phyloP scores from a whole-genome alignment of 495 filamentous ascomycete genomes.

The Aspergillus olivimuriae region DNA sequence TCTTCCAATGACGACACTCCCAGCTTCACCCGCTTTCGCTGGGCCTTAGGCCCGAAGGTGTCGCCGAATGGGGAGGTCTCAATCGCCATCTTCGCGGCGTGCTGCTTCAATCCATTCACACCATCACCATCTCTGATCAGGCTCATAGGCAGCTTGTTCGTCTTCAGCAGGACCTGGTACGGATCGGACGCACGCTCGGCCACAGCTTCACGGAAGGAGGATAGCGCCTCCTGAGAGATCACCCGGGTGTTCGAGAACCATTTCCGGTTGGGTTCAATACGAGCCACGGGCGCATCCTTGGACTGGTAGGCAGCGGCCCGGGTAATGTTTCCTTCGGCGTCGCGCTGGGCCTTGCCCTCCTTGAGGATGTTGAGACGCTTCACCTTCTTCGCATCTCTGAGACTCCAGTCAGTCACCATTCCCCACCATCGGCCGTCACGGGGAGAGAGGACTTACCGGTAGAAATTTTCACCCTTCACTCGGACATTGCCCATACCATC shows the following conservation, averaged over 20 bases:
- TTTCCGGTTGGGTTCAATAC: conserved; percentile 90
- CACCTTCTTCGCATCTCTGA: conserved; percentile 72
- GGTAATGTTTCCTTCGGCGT: conserved; percentile 69
- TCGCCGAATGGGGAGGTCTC: conserved; percentile 80
- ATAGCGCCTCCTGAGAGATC: conserved; percentile 62
- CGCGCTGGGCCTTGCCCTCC: conserved; percentile 68
- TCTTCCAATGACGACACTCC: conserved; percentile 74
- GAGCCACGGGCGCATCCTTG: conserved; percentile 68
- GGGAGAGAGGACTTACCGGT: conserved; percentile 45
- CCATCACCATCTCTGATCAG: conserved; percentile 61
- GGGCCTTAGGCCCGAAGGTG: conserved; percentile 88
- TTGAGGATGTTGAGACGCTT: conserved; percentile 84
- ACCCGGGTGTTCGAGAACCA: conserved; percentile 73
- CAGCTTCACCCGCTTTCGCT: conserved; percentile 86
- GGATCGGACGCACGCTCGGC: conserved; percentile 85
- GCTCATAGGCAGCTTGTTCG: conserved; percentile 88
- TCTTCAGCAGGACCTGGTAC: conserved; percentile 85
- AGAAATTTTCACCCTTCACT: conserved; percentile 94
- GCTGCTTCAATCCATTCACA: conserved; percentile 78
- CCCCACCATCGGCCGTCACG: background rate
- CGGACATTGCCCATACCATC: conserved; percentile 89
- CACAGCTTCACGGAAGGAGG: conserved; percentile 85
- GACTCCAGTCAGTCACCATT: conserved; percentile 15
- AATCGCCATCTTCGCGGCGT: conserved; percentile 89
- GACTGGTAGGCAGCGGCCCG: conserved; percentile 81